A percentile compares a stretch with the other conserved stretches of the same genome.
Conservation (phyloP, 2,329 filamentous ascomycete species). For the Botryotinia convoluta region DNA sequence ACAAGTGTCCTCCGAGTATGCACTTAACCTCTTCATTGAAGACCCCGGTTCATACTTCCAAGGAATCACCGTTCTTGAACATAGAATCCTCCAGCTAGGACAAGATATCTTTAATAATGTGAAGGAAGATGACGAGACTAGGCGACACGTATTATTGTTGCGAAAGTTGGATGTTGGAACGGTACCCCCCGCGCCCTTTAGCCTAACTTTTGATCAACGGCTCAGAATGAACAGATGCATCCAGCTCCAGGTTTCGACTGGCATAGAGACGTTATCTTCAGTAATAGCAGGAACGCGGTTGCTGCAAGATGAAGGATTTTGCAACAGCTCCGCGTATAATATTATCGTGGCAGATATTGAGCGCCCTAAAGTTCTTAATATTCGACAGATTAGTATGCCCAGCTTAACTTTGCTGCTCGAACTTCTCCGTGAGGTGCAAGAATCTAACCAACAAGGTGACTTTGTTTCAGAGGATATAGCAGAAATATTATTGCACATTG, state of each 20-base stretch:
- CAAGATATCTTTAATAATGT: not conserved
- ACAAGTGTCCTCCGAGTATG: accelerated
- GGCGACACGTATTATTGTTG: not conserved
- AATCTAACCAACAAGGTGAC: not conserved
- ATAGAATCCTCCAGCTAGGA: not conserved
- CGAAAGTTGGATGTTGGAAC: accelerated
- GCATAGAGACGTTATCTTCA: not conserved
- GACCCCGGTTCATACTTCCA: not conserved
- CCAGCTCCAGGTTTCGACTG: no score
- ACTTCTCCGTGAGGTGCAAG: not conserved
- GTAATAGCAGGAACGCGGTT: not conserved
- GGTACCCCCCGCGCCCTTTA: accelerated
- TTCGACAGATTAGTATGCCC: not conserved
- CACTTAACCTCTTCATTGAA: not conserved
- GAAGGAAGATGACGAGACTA: not conserved
- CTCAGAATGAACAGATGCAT: not conserved
- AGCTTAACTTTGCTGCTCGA: not conserved
- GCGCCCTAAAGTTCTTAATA: not conserved
- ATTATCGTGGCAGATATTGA: not conserved
- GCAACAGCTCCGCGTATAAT: not conserved
- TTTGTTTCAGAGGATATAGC: not conserved
- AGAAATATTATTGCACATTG: not conserved
- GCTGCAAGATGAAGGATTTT: not conserved
- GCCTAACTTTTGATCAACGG: not conserved
- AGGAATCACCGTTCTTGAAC: not conserved